Evolutionary conservation across 2,329 filamentous ascomycete genomes (phyloP).

Genomic region (Arthrobotrys entomopaga): DNA sequence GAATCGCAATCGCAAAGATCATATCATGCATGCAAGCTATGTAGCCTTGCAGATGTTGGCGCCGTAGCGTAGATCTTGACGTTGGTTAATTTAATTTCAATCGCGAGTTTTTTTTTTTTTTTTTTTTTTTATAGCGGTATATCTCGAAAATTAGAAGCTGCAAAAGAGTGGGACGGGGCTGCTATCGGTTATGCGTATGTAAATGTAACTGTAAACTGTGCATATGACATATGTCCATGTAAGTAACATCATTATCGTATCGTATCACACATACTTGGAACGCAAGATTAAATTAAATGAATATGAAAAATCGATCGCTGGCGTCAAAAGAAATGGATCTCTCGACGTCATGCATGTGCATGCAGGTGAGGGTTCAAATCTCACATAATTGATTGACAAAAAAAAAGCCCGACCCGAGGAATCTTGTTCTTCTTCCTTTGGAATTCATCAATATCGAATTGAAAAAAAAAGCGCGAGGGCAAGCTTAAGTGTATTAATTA

Average conservation of each 20-base stretch:
- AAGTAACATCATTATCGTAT: neutral
- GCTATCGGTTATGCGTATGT: conserved; percentile 15
- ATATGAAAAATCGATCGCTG: too few relatives aligned
- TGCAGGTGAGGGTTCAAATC: conserved; percentile 11
- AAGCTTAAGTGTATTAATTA: too few relatives aligned
- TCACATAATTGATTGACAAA: conserved; percentile 21
- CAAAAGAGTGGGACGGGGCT: neutral
- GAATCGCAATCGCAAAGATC: conserved; percentile 8
- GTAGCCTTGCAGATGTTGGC: conserved; percentile 10
- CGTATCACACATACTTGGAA: neutral
- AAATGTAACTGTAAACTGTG: neutral
- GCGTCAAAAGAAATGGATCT: neutral
- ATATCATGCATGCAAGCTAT: too few relatives aligned
- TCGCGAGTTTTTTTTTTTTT: too few relatives aligned
- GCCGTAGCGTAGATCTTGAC: conserved; percentile 13
- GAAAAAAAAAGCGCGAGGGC: neutral
- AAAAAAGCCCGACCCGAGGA: conserved; percentile 25
- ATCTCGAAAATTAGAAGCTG: conserved; percentile 8
- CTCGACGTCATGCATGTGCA: conserved; percentile 26
- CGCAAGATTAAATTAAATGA: too few relatives aligned
- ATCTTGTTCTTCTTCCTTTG: conserved; percentile 31
- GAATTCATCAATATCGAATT: conserved; percentile 21
- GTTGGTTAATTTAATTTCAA: conserved; percentile 26
- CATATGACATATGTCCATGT: neutral
- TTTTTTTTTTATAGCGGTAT: conserved; percentile 17